Percentiles rank a stretch among this genome's conserved stretches.
phyloP scores from a whole-genome alignment of 805 yeast genomes.

The Wickerhamomyces ciferrii region DNA sequence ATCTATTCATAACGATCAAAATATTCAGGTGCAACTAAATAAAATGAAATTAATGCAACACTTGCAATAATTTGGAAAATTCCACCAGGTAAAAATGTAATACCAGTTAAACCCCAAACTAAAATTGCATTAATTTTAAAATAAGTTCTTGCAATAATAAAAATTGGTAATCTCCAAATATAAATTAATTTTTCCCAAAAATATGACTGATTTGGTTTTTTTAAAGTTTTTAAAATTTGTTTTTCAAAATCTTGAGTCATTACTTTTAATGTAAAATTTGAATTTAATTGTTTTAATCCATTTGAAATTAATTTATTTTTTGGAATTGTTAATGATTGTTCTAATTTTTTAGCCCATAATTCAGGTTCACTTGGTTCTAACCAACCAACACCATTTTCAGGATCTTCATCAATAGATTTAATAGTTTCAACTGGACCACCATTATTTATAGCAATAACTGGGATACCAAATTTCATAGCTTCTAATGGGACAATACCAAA shows the following conservation, averaged over 20 bases:
- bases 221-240: constrained; percentile 24
- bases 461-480: constrained; percentile 79
- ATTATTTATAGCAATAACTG: constrained; percentile 78
- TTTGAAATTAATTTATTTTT: constrained; percentile 14
- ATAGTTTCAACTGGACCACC: constrained; percentile 93
- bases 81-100: constrained; percentile 15
- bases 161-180: constrained; percentile 19
- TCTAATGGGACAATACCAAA: constrained; percentile 98
- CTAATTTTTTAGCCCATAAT: constrained; percentile 51
- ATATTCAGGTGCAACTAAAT: background rate
- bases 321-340: constrained; percentile 28
- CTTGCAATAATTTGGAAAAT: constrained; percentile 10
- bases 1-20: background rate
- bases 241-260: constrained; percentile 33
- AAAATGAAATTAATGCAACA: background rate
- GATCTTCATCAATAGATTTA: constrained; percentile 25
- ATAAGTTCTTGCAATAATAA: constrained; percentile 4
- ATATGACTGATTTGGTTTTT: constrained; percentile 17
- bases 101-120: constrained; percentile 8
- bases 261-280: constrained; percentile 30
- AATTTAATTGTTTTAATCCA: constrained; percentile 25
- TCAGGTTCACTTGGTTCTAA: constrained; percentile 40
- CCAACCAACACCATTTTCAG: constrained; percentile 56
- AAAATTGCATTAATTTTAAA: constrained; percentile 4
- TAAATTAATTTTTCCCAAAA: constrained; percentile 25